Evolutionary conservation across 306 rosid species (phyloP).

Genomic region (Malus sieversii): DNA sequence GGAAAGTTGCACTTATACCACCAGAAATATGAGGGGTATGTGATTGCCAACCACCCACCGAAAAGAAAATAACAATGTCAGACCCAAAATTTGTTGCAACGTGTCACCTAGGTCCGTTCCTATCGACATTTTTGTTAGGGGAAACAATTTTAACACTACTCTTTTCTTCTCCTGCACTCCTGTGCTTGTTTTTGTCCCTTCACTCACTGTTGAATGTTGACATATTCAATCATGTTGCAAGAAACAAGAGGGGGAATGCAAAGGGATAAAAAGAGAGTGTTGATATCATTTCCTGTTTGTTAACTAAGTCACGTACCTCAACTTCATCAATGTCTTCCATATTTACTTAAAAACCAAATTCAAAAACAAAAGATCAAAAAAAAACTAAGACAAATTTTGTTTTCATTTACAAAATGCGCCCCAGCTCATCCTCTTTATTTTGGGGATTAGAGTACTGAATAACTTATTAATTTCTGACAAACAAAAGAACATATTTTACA

Average conservation of each 20-base stretch:
- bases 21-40: neutral
- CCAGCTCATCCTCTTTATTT: neutral
- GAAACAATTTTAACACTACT: too few relatives aligned
- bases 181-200: too few relatives aligned
- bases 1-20: neutral
- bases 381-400: too few relatives aligned
- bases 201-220: too few relatives aligned
- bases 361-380: neutral
- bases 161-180: too few relatives aligned
- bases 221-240: too few relatives aligned
- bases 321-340: neutral
- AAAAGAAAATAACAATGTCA: neutral
- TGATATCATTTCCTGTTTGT: too few relatives aligned
- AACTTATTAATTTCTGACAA: neutral
- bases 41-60: neutral
- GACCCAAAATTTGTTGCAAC: neutral
- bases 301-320: neutral
- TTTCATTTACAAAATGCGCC: too few relatives aligned
- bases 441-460: neutral
- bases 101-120: neutral
- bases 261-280: too few relatives aligned
- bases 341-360: neutral
- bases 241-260: too few relatives aligned
- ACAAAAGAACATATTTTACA: neutral
- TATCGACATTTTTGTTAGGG: neutral